Base-by-base conservation (phyloP, 2,329 filamentous ascomycete genomes). In the Cryphonectria parasitica region DNA sequence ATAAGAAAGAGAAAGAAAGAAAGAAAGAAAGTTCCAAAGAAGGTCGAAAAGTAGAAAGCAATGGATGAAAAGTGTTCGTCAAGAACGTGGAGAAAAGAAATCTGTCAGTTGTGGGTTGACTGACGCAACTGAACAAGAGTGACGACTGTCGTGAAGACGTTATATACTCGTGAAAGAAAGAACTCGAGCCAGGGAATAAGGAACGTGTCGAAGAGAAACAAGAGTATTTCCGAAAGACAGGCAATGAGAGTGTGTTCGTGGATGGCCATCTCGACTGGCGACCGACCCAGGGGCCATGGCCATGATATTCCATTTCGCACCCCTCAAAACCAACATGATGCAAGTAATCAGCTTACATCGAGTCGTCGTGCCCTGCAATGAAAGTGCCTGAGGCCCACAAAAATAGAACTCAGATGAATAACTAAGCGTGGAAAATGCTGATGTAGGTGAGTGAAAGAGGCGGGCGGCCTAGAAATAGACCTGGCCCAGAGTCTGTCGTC, bases 61-160 rank as follows among this genome's bases (percentile, higher is more conserved):
- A 34, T 43, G 60, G 22, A 52, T 49, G 8, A 64, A 45, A 45
- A 19, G 2, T 61, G 60, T 60, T 69, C 36, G 45, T 64, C 65
- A 34, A 64, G 52, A 61, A 66, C 41, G 43, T 28, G 2, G 43
- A 11, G 28, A 49, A 67, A n/a, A 28, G 67, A 71, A 64, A 31
- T 13, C 64, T 61, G 43, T 58, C 64, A 61, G 49, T 31, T 36
- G 65, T 34, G 41, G 45, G 60, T 31, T 54, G 7, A 31, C 13
- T 43, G 11, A 64, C 39, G 58, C 28, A 52, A 10, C 13, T 49
- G 45, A 66, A 66, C 17, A 28, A 56, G 28, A 34, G 49, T 66
- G 64, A n/a, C 34, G 10, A 56, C 58, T 6, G 19, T 25, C 70
- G 25, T 39, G 62, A 25, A 31, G 19, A 39, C 10, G 13, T 10